Conservation (phyloP, 768 basidiomycete species). For the Suillus variegatus region DNA sequence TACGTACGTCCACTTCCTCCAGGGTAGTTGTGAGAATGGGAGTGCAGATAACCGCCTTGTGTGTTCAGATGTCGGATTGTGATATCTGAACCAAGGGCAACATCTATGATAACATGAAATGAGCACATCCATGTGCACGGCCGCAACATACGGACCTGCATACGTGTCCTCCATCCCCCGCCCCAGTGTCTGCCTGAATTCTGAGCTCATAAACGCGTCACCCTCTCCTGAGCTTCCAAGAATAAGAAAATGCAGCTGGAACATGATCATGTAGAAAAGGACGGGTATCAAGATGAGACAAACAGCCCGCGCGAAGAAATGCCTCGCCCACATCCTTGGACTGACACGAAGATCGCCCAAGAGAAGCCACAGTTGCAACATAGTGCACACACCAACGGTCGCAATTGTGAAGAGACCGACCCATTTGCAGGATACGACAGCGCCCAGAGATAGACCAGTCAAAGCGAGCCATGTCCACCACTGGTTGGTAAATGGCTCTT, state of each 20-base stretch:
- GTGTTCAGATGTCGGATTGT: conserved; percentile 92
- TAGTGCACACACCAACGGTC: conserved; percentile 82
- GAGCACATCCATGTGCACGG: not conserved
- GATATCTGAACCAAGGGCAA: conserved; percentile 81
- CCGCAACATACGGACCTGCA: conserved; percentile 62
- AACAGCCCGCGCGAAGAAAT: conserved; percentile 87
- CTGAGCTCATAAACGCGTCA: conserved; percentile 99
- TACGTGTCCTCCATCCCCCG: conserved; percentile 91
- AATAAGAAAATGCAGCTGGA: conserved; percentile 91
- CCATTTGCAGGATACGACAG: conserved; percentile 96
- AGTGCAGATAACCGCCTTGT: conserved; percentile 98
- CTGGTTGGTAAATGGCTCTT: conserved; percentile 73
- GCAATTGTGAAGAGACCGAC: conserved; percentile 98
- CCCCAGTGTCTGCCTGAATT: conserved; percentile 94
- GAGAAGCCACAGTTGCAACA: conserved; percentile 85
- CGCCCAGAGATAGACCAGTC: conserved; percentile 88
- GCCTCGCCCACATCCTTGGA: conserved; percentile 72
- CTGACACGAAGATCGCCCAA: conserved; percentile 85
- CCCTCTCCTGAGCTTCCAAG: conserved; percentile 92
- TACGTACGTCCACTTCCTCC: conserved; percentile 84
- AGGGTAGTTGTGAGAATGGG: conserved; percentile 89
- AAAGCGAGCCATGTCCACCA: conserved; percentile 96
- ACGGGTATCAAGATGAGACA: conserved; percentile 87
- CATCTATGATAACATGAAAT: conserved; percentile 48
- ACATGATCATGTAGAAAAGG: conserved; percentile 95